Evolutionary conservation across 2,329 filamentous ascomycete genomes (phyloP), one percentile per base, ranked within the genome.

Genomic region (Chaetoscypha palmicola): DNA sequence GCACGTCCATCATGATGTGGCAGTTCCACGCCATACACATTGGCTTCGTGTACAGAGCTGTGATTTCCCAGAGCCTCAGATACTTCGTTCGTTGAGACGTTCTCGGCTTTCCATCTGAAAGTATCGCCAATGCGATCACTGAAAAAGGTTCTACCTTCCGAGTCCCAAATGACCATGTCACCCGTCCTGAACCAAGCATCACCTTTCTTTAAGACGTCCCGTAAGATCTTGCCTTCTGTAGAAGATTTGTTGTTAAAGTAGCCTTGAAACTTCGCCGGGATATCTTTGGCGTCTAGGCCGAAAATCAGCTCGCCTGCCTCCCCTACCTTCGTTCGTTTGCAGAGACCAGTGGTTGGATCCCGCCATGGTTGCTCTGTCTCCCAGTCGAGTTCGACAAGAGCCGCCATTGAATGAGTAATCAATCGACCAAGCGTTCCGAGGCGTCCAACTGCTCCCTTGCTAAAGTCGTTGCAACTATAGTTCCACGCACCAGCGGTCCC

Each of bases 161-260:
- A 46, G 51, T 89, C 83, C 66, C 74, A 76, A n/a, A 80, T 73
- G 23, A 92, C 67, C 14, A 92, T 73, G 57, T 95, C 89, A n/a
- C 89, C 89, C 0, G 86, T 83, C 19, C 87, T 79, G 70, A 89
- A 94, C 71, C 79, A 94, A 0, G 79, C 81, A 58, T 95, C 89
- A 11, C 84, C 87, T 57, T 82, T 82, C 46, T 66, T 68, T 51
- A 92, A 77, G 2, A 92, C 85, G 54, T 83, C 69, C 3, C 82
- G 76, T 48, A 92, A 63, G 36, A 94, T 74, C 65, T 94, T 94
- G 51, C 76, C 72, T 30, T 78, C 67, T 0, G 83, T 86, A 0
- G 88, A 86, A 23, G 74, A 72, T 11, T 72, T 63, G 61, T 94
- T 88, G 47, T 80, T 78, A 63, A 82, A 87, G 65, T 95, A 95